Evolutionary conservation across 768 basidiomycete species (phyloP).

Genomic region (Austroboletus eburneus): DNA sequence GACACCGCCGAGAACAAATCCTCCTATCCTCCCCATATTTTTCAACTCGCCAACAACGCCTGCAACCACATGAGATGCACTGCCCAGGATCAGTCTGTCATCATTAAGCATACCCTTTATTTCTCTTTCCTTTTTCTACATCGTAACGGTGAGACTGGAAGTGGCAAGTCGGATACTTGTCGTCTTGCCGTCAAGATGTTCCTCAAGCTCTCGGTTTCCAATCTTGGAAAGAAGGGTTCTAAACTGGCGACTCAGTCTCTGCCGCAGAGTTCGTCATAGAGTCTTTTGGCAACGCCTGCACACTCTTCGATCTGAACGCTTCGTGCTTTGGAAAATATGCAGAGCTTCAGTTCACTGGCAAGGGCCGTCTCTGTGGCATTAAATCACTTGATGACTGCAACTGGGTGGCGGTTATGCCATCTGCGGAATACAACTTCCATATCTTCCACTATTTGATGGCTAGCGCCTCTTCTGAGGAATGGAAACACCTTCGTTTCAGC

Average conservation of each 20-base stretch:
- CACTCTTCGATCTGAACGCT: constrained; percentile 90
- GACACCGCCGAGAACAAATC: no score
- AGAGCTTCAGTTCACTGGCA: constrained; percentile 47
- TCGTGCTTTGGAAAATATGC: constrained; percentile 98
- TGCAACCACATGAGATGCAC: no score
- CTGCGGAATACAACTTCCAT: constrained; percentile 46
- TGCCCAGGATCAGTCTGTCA: constrained; percentile 87
- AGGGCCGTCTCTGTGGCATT: neutral
- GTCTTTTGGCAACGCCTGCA: constrained; percentile 91
- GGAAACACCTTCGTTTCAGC: constrained; percentile 85
- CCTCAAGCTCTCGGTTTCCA: no score
- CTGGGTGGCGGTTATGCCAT: no score
- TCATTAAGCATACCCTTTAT: constrained; percentile 63
- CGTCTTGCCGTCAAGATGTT: constrained; percentile 77
- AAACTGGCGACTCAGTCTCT: constrained; percentile 94
- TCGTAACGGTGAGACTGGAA: no score
- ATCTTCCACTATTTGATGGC: constrained; percentile 96
- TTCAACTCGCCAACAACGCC: no score
- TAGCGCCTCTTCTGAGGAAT: constrained; percentile 83
- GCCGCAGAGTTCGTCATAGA: no score
- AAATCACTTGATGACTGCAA: neutral
- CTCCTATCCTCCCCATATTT: no score
- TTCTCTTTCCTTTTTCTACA: neutral
- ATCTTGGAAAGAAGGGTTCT: no score
- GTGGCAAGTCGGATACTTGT: no score